Evolutionary conservation across 2,329 filamentous ascomycete species (phyloP).

Genomic region (Blastomyces percursus): DNA sequence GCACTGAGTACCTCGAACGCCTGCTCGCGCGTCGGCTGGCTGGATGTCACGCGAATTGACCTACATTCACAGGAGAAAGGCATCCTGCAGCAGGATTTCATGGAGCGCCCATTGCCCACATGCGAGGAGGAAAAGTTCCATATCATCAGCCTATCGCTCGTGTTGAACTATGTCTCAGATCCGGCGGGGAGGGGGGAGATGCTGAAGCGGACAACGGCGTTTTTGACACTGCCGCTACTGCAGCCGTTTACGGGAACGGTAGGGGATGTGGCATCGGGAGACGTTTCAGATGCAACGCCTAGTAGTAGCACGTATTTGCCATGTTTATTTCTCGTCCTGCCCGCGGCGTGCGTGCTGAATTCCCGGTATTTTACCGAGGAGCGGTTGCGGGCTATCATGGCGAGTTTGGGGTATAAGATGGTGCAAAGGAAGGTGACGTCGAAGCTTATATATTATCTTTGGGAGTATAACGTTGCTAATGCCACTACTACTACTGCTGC

Average conservation of each 20-base stretch:
- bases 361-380: constrained; percentile 76
- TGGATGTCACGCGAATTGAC: constrained; percentile 76
- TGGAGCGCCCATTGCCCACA: constrained; percentile 65
- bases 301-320: constrained; percentile 21
- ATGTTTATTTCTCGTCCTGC: constrained; percentile 77
- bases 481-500: not conserved
- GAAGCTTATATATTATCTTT: constrained; percentile 85
- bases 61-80: constrained; percentile 68
- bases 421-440: constrained; percentile 60
- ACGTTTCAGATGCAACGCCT: constrained; percentile 8
- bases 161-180: constrained; percentile 88
- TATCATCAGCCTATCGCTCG: constrained; percentile 80
- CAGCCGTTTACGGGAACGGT: too few species aligned
- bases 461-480: constrained; percentile 43
- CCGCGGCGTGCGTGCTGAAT: constrained; percentile 76
- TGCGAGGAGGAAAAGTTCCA: constrained; percentile 59
- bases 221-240: constrained; percentile 41
- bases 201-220: constrained; percentile 63
- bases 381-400: constrained; percentile 62
- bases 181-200: constrained; percentile 67
- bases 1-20: constrained; percentile 75
- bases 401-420: constrained; percentile 59
- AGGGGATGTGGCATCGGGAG: constrained; percentile 11
- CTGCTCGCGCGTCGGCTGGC: constrained; percentile 59
- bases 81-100: constrained; percentile 87